phyloP scores from a whole-genome alignment of 345 rosid genomes.

The Hirschfeldia incana region DNA sequence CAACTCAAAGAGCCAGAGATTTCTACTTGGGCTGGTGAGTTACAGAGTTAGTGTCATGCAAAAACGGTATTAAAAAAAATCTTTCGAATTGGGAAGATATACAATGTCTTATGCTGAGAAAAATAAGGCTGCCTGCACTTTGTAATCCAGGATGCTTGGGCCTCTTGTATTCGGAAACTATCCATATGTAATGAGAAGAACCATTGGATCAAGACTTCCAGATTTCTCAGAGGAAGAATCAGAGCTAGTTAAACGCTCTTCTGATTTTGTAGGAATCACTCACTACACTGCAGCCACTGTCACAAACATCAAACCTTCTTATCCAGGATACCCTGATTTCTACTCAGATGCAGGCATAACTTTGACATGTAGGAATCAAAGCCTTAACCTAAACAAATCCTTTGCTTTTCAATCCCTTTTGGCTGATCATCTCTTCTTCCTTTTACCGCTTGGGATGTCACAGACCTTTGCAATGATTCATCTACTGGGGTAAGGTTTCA shows the following conservation, averaged over 20 bases:
- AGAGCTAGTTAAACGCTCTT: background rate
- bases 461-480: background rate
- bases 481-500: background rate
- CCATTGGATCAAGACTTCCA: background rate
- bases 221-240: background rate
- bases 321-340: background rate
- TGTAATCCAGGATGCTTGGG: background rate
- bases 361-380: background rate
- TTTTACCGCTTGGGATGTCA: background rate
- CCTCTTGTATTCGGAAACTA: background rate
- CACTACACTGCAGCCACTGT: background rate
- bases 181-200: background rate
- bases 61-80: background rate
- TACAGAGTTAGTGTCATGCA: background rate
- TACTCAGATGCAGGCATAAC: background rate
- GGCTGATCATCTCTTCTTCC: background rate
- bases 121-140: background rate
- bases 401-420: background rate
- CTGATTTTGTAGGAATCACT: background rate
- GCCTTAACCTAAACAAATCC: background rate
- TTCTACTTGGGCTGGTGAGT: background rate
- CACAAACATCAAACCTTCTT: background rate
- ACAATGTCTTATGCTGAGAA: background rate
- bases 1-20: conserved; percentile 8
- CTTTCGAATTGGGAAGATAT: background rate